Base-by-base conservation (phyloP, 148 eudicot genomes). In the Fallopia convolvulus region DNA sequence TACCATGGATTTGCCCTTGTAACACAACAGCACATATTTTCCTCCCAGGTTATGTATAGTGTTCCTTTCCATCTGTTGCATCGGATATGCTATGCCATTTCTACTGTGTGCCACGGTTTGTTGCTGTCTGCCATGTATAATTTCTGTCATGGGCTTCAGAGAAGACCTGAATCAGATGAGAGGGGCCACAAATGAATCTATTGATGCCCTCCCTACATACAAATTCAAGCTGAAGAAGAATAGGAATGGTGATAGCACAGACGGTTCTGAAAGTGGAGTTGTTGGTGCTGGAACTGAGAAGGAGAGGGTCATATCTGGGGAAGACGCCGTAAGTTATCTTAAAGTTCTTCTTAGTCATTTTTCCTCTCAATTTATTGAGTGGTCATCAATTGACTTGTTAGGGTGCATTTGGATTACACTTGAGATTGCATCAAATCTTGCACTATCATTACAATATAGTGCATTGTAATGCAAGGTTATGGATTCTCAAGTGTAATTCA, bases 71-170 rank as follows among this genome's bases (percentile, higher is more conserved):
- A 83, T 94, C 84, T 84, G 98, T 86, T 94, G 98, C 82, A 90
- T 94, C 23, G 97, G 98, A 76, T 94, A 94, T 85, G 97, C 98
- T 17, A 89, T 94, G 97, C 98, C 98, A 21, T 92, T 94, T 82
- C 89, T 94, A 79, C 88, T 94, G 61, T 94, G 98, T 72, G 90
- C 95, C n/a, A 89, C 98, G 55, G 85, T 94, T 83, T 94, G 98
- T 79, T 94, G 98, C 80, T 94, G 98, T 89, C 90, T 94, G 58
- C 98, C 98, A 55, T 94, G 98, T 80, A 92, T 94, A 77, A 87
- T 94, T 60, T 92, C 97, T 33, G 86, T 94, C 50, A 63, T 94
- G 82, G 98, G 98, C 78, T 87, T 92, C 79, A 85, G 97, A 74
- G 98, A 90, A 83, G 98, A 94, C 77, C 82, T 86, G 41, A 85